phyloP scores from a whole-genome alignment of 371 early-diverging fungal genomes.

The Mucor plumbeus region DNA sequence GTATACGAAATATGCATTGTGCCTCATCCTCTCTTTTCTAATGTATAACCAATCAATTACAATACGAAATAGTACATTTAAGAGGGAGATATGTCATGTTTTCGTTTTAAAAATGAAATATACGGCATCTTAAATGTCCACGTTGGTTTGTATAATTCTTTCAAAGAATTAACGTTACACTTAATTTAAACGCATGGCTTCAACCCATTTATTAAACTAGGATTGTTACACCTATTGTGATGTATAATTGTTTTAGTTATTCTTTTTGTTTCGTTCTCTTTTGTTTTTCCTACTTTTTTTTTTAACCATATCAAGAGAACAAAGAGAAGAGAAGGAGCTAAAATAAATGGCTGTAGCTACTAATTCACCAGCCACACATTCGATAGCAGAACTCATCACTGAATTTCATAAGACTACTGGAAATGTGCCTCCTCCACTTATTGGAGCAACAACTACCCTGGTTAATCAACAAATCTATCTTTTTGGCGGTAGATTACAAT shows the following conservation, averaged over 20 bases:
- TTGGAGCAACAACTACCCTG: slow-evolving; percentile 69
- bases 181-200: slow-evolving; percentile 19
- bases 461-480: slow-evolving; percentile 61
- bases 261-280: background rate
- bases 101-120: too few species aligned
- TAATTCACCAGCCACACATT: slow-evolving; percentile 31
- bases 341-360: slow-evolving; percentile 15
- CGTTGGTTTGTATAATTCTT: background rate
- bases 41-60: too few species aligned
- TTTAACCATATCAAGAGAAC: background rate
- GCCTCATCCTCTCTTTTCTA: too few species aligned
- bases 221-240: slow-evolving; percentile 8
- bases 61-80: too few species aligned
- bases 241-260: background rate
- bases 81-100: background rate
- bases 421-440: slow-evolving; percentile 67
- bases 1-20: background rate
- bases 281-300: background rate
- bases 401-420: slow-evolving; percentile 46
- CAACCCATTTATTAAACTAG: slow-evolving; percentile 1
- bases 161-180: slow-evolving; percentile 9
- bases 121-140: slow-evolving; percentile 3
- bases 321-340: too few species aligned
- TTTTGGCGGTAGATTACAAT: slow-evolving; percentile 71
- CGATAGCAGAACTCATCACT: slow-evolving; percentile 48